These are phyloP conservation scores for Lentinus brumalis DNA, from an alignment of 768 basidiomycete species.

Conservation along the genomic window DNA sequence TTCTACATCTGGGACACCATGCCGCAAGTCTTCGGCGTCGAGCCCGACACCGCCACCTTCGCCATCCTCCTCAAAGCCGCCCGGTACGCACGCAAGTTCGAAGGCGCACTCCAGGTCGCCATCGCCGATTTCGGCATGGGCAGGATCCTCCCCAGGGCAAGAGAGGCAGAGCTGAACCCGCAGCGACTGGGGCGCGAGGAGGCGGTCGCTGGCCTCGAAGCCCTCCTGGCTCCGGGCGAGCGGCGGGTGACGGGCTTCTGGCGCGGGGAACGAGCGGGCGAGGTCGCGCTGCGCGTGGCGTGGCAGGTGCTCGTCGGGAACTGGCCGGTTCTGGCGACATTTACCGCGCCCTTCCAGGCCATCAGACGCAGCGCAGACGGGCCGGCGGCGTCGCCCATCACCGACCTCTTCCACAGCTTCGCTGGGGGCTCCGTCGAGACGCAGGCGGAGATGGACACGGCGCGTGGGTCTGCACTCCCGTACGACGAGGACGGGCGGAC, in stretches of 20 bases:
- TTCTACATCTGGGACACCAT: slow-evolving; percentile 74
- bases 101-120: slow-evolving; percentile 53
- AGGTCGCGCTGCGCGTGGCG: slow-evolving; percentile 29
- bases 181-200: slow-evolving; percentile 25
- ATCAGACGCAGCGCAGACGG: slow-evolving; percentile 30
- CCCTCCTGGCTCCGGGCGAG: slow-evolving; percentile 30
- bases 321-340: slow-evolving; percentile 45
- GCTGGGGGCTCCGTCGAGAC: not conserved
- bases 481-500: slow-evolving; percentile 8
- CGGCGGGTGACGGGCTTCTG: slow-evolving; percentile 29
- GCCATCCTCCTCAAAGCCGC: slow-evolving; percentile 63
- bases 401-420: slow-evolving; percentile 35
- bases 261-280: slow-evolving; percentile 27
- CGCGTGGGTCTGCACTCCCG: not conserved
- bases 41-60: slow-evolving; percentile 58
- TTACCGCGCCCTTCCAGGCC: slow-evolving; percentile 39
- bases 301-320: slow-evolving; percentile 45
- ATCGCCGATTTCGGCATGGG: slow-evolving; percentile 46
- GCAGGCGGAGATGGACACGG: not conserved
- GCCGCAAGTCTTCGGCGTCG: slow-evolving; percentile 54
- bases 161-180: slow-evolving; percentile 8
- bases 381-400: slow-evolving; percentile 28
- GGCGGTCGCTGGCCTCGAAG: slow-evolving; percentile 32
- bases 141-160: slow-evolving; percentile 34
- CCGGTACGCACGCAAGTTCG: slow-evolving; percentile 50